Evolutionary conservation across 768 basidiomycete genomes (phyloP).

Genomic region (Suillus sp.): DNA sequence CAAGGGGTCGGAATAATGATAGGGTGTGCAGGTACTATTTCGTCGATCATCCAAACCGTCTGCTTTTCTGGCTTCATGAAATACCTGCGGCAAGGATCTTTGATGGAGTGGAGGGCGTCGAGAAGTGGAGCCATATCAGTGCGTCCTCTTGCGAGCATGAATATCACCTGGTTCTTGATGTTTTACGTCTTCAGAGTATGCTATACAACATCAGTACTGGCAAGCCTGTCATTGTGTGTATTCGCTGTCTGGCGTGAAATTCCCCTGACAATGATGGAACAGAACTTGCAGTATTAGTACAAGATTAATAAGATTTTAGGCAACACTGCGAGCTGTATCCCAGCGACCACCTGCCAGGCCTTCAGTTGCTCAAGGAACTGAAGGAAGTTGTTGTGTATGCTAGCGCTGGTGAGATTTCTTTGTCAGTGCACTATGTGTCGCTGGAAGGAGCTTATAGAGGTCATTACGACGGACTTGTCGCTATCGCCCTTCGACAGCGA

Average conservation of each 20-base stretch:
- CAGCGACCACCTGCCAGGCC: neutral
- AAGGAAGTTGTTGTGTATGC: slow-evolving; percentile 12
- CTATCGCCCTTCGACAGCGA: slow-evolving; percentile 15
- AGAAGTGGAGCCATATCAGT: slow-evolving; percentile 44
- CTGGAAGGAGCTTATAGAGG: slow-evolving; percentile 23
- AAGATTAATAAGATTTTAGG: slow-evolving; percentile 3
- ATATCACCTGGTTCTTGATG: slow-evolving; percentile 3
- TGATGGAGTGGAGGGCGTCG: slow-evolving; percentile 41
- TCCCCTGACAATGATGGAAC: neutral
- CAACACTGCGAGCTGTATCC: slow-evolving; percentile 13
- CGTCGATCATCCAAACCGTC: slow-evolving; percentile 42
- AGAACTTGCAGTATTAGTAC: neutral
- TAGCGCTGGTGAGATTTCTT: slow-evolving; percentile 24
- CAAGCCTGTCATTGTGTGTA: slow-evolving; percentile 6
- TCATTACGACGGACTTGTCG: slow-evolving; percentile 11
- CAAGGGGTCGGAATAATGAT: neutral
- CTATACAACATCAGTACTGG: slow-evolving; percentile 29
- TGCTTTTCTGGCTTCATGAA: slow-evolving; percentile 51
- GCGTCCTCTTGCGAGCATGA: slow-evolving; percentile 12
- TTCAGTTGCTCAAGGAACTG: slow-evolving; percentile 5
- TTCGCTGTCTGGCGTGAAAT: neutral
- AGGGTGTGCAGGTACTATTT: slow-evolving; percentile 41
- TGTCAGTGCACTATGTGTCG: neutral
- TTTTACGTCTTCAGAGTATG: slow-evolving; percentile 18
- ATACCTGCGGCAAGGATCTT: slow-evolving; percentile 36